A percentile compares a stretch with the other conserved stretches of the same genome.
phyloP scores from a whole-genome alignment of 75 land plant genomes.

The Cunninghamia lanceolata region DNA sequence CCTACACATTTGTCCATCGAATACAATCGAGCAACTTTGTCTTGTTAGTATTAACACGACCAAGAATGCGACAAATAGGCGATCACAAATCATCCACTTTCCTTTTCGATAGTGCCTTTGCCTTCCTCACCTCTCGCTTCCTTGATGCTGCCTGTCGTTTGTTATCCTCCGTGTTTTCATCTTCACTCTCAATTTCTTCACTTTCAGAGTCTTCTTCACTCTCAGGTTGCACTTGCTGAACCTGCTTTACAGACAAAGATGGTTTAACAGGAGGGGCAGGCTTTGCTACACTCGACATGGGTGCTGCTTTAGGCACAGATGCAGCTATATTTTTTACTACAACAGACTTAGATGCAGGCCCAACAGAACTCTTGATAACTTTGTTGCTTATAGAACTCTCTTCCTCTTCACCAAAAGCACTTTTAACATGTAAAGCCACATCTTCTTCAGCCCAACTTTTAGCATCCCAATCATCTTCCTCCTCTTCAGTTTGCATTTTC shows the following conservation, averaged over 20 bases:
- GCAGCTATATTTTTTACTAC: constrained; percentile 3
- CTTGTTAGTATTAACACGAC: constrained; percentile 99
- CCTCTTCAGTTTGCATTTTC: constrained; percentile 39
- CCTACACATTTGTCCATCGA: constrained; percentile 97
- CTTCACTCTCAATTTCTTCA: constrained; percentile 33
- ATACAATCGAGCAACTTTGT: constrained; percentile 97
- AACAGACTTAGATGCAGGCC: constrained; percentile 19
- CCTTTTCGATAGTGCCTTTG: constrained; percentile 44
- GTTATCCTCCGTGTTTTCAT: constrained; percentile 23
- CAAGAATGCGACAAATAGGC: constrained; percentile 98
- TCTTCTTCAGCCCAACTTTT: constrained; percentile 91
- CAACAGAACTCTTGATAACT: constrained; percentile 14
- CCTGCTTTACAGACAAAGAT: not conserved
- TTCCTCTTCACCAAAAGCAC: constrained; percentile 92
- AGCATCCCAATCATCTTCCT: constrained; percentile 97
- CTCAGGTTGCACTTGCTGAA: constrained; percentile 13
- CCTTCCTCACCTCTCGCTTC: constrained; percentile 29
- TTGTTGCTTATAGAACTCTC: constrained; percentile 23
- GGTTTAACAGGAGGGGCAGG: constrained; percentile 8
- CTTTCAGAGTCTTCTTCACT: constrained; percentile 32
- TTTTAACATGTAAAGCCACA: constrained; percentile 57
- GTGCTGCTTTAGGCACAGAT: constrained; percentile 8
- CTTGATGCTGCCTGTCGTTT: constrained; percentile 19
- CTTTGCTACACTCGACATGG: constrained; percentile 16
- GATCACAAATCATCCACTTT: constrained; percentile 74